A percentile compares a stretch with the other conserved stretches of the same genome.
These are phyloP conservation scores for Rhexocercosporidium sp. DNA, from an alignment of 2,329 filamentous ascomycete genomes.

Conservation along the genomic window DNA sequence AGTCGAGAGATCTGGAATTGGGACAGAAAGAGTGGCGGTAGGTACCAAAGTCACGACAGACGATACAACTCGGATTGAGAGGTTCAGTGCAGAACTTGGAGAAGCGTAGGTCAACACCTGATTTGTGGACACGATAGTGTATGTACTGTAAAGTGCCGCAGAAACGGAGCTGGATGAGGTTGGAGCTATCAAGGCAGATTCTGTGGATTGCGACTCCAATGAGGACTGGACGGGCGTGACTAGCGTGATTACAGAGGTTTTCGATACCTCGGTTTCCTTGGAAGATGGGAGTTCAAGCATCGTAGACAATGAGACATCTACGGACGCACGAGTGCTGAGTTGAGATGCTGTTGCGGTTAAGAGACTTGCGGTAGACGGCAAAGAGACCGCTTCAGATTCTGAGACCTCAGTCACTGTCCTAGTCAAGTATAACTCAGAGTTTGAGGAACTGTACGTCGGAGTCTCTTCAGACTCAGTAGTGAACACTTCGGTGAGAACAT, in stretches of 20 bases:
- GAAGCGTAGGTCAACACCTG: neutral
- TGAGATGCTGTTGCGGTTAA: too few relatives aligned
- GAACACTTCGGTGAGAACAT: too few relatives aligned
- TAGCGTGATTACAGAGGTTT: neutral
- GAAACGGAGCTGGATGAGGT: neutral
- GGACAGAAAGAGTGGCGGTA: neutral
- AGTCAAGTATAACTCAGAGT: too few relatives aligned
- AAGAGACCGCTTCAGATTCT: too few relatives aligned
- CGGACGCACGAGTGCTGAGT: too few relatives aligned
- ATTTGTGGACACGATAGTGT: neutral
- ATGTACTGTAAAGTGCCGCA: neutral
- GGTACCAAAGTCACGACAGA: neutral
- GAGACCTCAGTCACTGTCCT: too few relatives aligned
- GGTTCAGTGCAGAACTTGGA: neutral
- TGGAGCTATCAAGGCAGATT: neutral
- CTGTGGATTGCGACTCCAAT: neutral
- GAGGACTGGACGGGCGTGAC: neutral
- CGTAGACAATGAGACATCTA: too few relatives aligned
- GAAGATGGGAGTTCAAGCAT: neutral
- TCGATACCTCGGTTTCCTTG: neutral
- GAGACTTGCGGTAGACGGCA: too few relatives aligned
- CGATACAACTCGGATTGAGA: neutral
- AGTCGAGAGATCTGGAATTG: too few relatives aligned
- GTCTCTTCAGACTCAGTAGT: too few relatives aligned
- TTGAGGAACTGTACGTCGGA: too few relatives aligned